These are phyloP conservation scores for Stachybotrys echinatus DNA, from an alignment of 2,329 filamentous ascomycete species.

Conservation along the genomic window DNA sequence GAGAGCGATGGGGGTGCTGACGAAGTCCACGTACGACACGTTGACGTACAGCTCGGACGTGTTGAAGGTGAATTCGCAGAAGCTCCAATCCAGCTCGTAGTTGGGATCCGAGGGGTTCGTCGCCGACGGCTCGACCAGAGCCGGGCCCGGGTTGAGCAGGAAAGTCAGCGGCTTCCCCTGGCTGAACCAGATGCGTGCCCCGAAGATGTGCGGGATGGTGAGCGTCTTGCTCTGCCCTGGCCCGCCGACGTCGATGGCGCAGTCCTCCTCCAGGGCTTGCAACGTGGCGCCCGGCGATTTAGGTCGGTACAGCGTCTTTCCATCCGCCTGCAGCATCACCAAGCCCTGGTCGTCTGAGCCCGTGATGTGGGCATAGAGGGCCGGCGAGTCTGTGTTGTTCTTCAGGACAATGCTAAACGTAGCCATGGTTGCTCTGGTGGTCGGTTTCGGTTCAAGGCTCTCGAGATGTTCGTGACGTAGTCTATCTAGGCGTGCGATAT, in stretches of 20 bases:
- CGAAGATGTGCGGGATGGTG: conserved; percentile 64
- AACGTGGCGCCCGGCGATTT: conserved; percentile 47
- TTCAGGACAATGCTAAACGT: conserved; percentile 45
- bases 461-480: too few species aligned
- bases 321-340: conserved; percentile 61
- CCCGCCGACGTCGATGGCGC: conserved; percentile 58
- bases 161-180: conserved; percentile 58
- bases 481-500: too few species aligned
- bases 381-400: conserved; percentile 59
- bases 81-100: conserved; percentile 57
- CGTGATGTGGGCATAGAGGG: conserved; percentile 63
- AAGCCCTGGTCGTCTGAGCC: conserved; percentile 54
- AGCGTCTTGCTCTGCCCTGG: conserved; percentile 55
- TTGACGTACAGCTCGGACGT: conserved; percentile 57
- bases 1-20: conserved; percentile 58
- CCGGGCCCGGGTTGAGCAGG: conserved; percentile 64
- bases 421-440: background rate
- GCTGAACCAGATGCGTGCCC: conserved; percentile 69
- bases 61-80: conserved; percentile 67
- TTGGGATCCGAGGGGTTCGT: conserved; percentile 62
- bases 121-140: conserved; percentile 68
- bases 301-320: conserved; percentile 60
- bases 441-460: too few species aligned
- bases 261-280: conserved; percentile 48
- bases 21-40: conserved; percentile 73